Conservation (phyloP, 1,284 basidiomycete species). For the Coriolopsis trogii region DNA sequence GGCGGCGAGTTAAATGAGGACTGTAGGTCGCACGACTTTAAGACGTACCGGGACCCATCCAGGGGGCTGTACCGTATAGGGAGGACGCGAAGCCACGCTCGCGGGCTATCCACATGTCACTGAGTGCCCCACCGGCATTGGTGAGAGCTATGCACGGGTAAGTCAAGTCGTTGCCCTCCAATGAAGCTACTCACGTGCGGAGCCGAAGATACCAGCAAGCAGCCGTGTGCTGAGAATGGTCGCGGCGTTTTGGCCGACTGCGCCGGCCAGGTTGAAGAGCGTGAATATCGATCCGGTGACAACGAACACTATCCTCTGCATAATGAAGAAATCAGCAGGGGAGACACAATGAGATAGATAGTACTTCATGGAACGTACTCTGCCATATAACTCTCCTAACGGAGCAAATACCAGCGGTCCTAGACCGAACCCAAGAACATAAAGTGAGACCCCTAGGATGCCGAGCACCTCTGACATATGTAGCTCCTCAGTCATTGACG, state of each 20-base stretch:
- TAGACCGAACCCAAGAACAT: constrained; percentile 52
- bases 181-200: constrained; percentile 44
- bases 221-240: constrained; percentile 63
- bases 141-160: constrained; percentile 47
- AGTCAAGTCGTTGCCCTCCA: not conserved
- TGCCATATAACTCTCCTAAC: constrained; percentile 41
- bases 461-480: constrained; percentile 54
- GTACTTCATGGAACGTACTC: constrained; percentile 36
- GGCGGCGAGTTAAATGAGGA: not conserved
- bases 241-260: constrained; percentile 57
- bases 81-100: constrained; percentile 63
- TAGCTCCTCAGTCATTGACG: constrained; percentile 49
- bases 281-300: constrained; percentile 60
- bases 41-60: constrained; percentile 67
- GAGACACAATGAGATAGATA: not conserved
- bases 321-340: no score
- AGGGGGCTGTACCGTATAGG: constrained; percentile 69
- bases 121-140: constrained; percentile 62
- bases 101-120: constrained; percentile 60
- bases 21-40: constrained; percentile 6
- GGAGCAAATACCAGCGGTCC: constrained; percentile 60
- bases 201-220: constrained; percentile 63
- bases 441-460: constrained; percentile 64
- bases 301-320: constrained; percentile 55
- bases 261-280: constrained; percentile 67